Percentiles rank a stretch among this genome's conserved stretches.
These are phyloP conservation scores for Vitis hybrid DNA, from an alignment of 177 flowering plant species.

Conservation along the genomic window DNA sequence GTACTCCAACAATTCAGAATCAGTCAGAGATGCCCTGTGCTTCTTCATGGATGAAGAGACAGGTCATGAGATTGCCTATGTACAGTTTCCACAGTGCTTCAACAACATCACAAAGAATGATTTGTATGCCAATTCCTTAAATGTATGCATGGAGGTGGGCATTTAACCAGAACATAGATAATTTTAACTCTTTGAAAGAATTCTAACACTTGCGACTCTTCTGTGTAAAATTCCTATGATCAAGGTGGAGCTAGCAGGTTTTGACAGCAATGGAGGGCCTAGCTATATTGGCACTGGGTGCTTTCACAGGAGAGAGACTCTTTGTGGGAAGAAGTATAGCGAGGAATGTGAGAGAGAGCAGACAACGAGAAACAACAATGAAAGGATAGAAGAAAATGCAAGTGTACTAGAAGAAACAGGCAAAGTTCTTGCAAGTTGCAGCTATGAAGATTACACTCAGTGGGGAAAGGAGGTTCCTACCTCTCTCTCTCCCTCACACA, in stretches of 20 bases:
- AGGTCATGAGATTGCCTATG: conserved; percentile 26
- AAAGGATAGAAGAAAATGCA: conserved; percentile 12
- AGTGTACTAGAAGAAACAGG: conserved; percentile 26
- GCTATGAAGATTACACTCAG: conserved; percentile 31
- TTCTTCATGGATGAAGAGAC: conserved; percentile 26
- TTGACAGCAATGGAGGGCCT: conserved; percentile 37
- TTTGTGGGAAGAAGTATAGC: conserved; percentile 26
- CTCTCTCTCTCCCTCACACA: background rate
- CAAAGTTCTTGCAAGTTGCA: conserved; percentile 34
- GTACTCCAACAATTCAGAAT: conserved; percentile 13
- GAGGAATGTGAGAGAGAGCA: conserved; percentile 12
- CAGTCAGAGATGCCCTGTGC: conserved; percentile 11
- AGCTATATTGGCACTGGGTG: conserved; percentile 40
- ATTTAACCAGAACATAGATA: no score
- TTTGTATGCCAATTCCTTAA: no score
- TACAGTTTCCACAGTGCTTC: conserved; percentile 33
- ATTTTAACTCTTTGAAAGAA: no score
- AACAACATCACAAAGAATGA: no score
- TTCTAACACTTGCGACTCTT: no score
- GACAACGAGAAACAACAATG: conserved; percentile 1
- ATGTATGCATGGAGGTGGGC: no score
- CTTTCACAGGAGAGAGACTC: conserved; percentile 35
- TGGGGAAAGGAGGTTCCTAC: conserved; percentile 38
- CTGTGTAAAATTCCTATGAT: background rate
- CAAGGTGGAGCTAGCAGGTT: conserved; percentile 35